A percentile compares a stretch with the other conserved stretches of the same genome.
Evolutionary conservation across 768 basidiomycete species (phyloP).

Genomic region (Xerocomellus intermedius): DNA sequence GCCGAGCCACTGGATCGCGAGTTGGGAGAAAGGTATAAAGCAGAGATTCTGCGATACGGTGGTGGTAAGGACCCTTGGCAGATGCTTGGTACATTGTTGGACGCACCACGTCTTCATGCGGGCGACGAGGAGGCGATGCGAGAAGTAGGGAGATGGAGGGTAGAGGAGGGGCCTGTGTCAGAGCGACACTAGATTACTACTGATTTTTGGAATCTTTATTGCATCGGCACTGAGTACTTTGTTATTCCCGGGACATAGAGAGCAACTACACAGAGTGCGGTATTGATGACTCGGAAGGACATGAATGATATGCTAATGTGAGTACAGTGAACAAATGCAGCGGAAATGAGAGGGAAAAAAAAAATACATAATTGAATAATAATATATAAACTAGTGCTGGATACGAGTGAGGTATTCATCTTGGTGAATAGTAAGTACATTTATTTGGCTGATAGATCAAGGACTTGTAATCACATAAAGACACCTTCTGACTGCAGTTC

Average conservation of each 20-base stretch:
- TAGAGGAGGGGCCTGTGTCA: slow-evolving; percentile 67
- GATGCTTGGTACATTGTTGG: slow-evolving; percentile 77
- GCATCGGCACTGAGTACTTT: not conserved
- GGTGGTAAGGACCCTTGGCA: slow-evolving; percentile 94
- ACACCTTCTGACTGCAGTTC: slow-evolving; percentile 30
- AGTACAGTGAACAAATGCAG: not conserved
- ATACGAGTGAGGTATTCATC: slow-evolving; percentile 2
- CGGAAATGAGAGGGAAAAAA: not conserved
- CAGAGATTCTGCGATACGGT: slow-evolving; percentile 72
- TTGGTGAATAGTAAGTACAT: not conserved
- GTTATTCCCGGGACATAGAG: not conserved
- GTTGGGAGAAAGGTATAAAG: slow-evolving; percentile 79
- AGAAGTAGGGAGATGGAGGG: slow-evolving; percentile 85
- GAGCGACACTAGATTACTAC: slow-evolving; percentile 50
- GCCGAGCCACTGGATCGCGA: slow-evolving; percentile 64
- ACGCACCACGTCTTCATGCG: slow-evolving; percentile 56
- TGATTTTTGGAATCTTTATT: not conserved
- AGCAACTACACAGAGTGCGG: not conserved
- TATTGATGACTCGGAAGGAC: not conserved
- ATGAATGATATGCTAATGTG: not conserved
- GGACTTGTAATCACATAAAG: slow-evolving; percentile 1
- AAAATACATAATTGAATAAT: slow-evolving; percentile 22
- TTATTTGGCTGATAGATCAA: too few species aligned
- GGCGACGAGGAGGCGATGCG: slow-evolving; percentile 87
- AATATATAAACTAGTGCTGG: not conserved